Percentiles rank a stretch among this genome's conserved stretches.
phyloP scores from a whole-genome alignment of 352 stramenopile species.

The Globisporangium abappressorium region DNA sequence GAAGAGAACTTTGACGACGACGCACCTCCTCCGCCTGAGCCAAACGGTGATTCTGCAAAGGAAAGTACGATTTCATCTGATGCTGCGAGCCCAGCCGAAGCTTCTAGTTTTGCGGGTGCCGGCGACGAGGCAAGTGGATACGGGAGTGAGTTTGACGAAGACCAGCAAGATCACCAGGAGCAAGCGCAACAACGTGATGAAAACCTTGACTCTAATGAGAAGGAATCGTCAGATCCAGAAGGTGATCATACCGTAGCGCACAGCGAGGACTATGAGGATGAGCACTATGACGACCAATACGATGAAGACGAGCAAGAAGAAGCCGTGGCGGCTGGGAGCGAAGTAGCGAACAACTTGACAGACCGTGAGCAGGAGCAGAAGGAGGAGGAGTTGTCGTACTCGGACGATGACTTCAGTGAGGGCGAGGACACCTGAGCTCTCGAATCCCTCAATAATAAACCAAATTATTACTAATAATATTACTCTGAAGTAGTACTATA shows the following conservation, averaged over 20 bases:
- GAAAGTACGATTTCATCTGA: not conserved
- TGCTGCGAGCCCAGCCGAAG: not conserved
- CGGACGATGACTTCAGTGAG: conserved; percentile 41
- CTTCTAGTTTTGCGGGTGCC: not conserved
- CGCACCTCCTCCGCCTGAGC: not conserved
- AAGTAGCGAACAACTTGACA: not conserved
- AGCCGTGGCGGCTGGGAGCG: not conserved
- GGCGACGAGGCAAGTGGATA: conserved; percentile 24
- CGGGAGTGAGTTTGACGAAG: conserved; percentile 41
- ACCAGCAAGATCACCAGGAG: not conserved
- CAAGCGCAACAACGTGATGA: not conserved
- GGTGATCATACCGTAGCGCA: not conserved
- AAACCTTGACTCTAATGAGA: not conserved
- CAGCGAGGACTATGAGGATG: conserved; percentile 34
- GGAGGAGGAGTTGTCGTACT: conserved; percentile 20
- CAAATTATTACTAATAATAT: no score
- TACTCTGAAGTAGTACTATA: not conserved
- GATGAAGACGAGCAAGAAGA: conserved; percentile 20
- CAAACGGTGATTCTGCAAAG: not conserved
- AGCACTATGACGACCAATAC: conserved; percentile 33
- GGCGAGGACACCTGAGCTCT: conserved; percentile 8
- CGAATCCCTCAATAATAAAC: not conserved
- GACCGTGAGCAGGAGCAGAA: not conserved
- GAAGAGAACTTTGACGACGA: conserved; percentile 20
- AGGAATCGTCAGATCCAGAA: not conserved